These are phyloP conservation scores for Zygotorulaspora florentina DNA, from an alignment of 805 yeast species.

Conservation along the genomic window DNA sequence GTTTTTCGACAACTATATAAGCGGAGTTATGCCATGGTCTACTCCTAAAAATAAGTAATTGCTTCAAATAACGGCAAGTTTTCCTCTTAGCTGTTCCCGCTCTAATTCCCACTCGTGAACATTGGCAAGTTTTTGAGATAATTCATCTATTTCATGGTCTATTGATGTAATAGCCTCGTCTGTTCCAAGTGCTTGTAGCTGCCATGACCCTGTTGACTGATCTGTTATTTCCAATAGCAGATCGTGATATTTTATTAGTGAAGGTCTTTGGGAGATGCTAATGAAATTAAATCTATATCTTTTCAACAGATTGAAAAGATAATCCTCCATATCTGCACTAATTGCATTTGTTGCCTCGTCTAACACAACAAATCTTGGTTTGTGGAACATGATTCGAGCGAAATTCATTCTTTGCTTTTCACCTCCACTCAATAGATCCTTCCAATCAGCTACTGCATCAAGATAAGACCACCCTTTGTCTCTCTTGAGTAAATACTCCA, in stretches of 20 bases:
- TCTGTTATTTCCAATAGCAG: conserved; percentile 64
- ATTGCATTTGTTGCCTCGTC: conserved; percentile 96
- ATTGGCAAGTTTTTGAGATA: conserved; percentile 55
- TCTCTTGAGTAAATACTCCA: conserved; percentile 75
- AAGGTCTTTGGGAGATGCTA: conserved; percentile 79
- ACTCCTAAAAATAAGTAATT: background rate
- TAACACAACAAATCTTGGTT: conserved; percentile 74
- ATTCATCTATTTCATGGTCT: conserved; percentile 69
- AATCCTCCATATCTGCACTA: conserved; percentile 83
- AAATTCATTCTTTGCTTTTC: conserved; percentile 87
- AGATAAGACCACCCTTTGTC: conserved; percentile 46
- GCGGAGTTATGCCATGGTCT: conserved; percentile 35
- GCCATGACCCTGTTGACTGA: conserved; percentile 52
- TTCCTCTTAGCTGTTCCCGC: conserved; percentile 50
- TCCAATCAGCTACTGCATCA: conserved; percentile 63
- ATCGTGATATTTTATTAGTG: conserved; percentile 80
- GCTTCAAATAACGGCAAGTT: conserved; percentile 30
- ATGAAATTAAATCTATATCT: conserved; percentile 68
- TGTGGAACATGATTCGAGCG: conserved; percentile 78
- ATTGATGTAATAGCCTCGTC: conserved; percentile 62
- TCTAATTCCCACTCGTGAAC: conserved; percentile 59
- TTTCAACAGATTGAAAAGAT: conserved; percentile 70
- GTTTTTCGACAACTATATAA: conserved; percentile 20
- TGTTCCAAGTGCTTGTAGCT: conserved; percentile 59
- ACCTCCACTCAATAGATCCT: conserved; percentile 92